Conservation (phyloP, 2,329 filamentous ascomycete genomes). For the Knoxdaviesia capensis region DNA sequence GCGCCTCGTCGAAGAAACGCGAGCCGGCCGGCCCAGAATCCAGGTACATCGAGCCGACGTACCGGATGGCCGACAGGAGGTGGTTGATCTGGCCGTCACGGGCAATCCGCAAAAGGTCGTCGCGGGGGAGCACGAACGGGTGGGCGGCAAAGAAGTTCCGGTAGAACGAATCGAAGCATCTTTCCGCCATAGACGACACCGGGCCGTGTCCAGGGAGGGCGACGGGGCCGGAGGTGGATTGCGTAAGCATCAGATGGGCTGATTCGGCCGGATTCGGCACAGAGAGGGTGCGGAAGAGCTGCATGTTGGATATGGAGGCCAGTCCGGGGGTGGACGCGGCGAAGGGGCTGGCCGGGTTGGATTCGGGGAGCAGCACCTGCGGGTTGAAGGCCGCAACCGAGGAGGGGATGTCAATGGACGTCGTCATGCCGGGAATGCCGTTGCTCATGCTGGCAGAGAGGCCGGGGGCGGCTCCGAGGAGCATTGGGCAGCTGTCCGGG, state of each 20-base stretch:
- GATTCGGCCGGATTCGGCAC: conserved; percentile 13
- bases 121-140: conserved; percentile 35
- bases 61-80: conserved; percentile 32
- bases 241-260: conserved; percentile 2
- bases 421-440: conserved; percentile 2
- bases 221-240: conserved; percentile 3
- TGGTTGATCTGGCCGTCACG: conserved; percentile 26
- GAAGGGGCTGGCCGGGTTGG: no score
- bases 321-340: conserved; percentile 3
- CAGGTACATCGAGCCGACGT: conserved; percentile 34
- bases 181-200: conserved; percentile 21
- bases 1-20: conserved; percentile 36
- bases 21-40: conserved; percentile 23
- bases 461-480: conserved; percentile 17
- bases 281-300: conserved; percentile 18
- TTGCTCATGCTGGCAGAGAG: conserved; percentile 8
- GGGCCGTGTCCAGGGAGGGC: conserved; percentile 10
- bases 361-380: no score
- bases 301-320: conserved; percentile 12
- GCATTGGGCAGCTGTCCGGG: conserved; percentile 21
- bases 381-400: no score
- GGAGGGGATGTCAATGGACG: not conserved
- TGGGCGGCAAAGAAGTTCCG: conserved; percentile 35
- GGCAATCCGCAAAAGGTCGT: conserved; percentile 24
- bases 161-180: conserved; percentile 37